phyloP scores from a whole-genome alignment of 202 grass and related monocot species.

The Carex arenaria region DNA sequence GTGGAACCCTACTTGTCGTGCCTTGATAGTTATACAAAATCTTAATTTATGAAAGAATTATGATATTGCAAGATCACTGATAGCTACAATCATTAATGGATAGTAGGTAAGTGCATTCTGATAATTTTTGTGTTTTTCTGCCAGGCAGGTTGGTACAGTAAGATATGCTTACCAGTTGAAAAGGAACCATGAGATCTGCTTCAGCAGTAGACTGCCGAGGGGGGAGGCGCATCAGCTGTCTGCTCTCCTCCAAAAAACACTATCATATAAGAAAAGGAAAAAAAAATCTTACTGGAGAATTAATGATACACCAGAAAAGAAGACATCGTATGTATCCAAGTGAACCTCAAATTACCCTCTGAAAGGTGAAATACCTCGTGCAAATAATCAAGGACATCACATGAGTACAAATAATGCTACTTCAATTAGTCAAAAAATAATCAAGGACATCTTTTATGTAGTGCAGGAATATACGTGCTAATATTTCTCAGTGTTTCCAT shows the following conservation, averaged over 20 bases:
- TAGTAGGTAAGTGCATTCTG: not conserved
- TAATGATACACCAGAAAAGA: not conserved
- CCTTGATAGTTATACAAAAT: not conserved
- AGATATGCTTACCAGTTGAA: constrained; percentile 72
- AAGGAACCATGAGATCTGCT: constrained; percentile 94
- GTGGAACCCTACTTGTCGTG: not conserved
- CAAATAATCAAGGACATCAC: not conserved
- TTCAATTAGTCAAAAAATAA: not conserved
- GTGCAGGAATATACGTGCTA: not conserved
- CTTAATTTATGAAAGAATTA: not conserved
- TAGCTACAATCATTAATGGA: not conserved
- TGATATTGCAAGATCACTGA: not conserved
- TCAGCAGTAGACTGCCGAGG: constrained; percentile 97
- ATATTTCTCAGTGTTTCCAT: not conserved
- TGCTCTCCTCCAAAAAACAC: constrained; percentile 98
- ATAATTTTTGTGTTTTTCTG: not conserved
- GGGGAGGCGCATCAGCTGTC: constrained; percentile 83
- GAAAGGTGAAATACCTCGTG: not conserved
- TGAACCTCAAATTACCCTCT: not conserved
- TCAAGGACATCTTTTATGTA: not conserved
- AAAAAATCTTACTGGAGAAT: not conserved
- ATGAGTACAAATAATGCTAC: not conserved
- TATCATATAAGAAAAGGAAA: constrained; percentile 22
- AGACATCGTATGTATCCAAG: not conserved
- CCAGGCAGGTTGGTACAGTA: not conserved